phyloP scores from a whole-genome alignment of 306 rosid genomes.

The Spatholobus suberectus region DNA sequence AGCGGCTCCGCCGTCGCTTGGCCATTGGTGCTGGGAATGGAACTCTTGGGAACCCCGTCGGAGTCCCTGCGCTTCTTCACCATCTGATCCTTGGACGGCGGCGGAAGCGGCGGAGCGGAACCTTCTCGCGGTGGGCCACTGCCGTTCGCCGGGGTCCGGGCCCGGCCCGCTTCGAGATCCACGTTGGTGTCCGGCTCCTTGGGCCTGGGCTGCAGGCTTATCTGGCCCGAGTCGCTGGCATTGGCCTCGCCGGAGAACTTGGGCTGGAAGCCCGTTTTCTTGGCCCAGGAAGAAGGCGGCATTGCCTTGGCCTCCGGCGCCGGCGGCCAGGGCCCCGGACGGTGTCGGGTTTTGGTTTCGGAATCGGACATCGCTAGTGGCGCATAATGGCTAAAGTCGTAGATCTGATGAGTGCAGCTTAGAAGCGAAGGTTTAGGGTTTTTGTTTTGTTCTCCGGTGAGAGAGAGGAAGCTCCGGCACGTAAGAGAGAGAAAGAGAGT shows the following conservation, averaged over 20 bases:
- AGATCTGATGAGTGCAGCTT: constrained; percentile 59
- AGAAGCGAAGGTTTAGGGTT: constrained; percentile 44
- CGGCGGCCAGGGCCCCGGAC: constrained; percentile 93
- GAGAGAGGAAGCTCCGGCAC: constrained; percentile 46
- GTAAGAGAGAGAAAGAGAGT: constrained; percentile 2
- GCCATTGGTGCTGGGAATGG: constrained; percentile 42
- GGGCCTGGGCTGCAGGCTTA: constrained; percentile 51
- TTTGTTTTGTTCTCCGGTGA: neutral
- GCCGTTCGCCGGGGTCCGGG: constrained; percentile 46
- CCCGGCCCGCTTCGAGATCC: constrained; percentile 78
- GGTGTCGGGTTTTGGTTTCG: constrained; percentile 68
- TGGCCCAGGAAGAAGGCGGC: constrained; percentile 97
- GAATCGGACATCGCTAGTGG: constrained; percentile 65
- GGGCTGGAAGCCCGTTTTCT: constrained; percentile 85
- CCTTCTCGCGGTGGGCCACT: constrained; percentile 44
- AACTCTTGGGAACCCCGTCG: constrained; percentile 63
- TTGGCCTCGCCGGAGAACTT: constrained; percentile 95
- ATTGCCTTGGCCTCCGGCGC: constrained; percentile 52
- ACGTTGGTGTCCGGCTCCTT: constrained; percentile 46
- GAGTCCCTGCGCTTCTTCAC: constrained; percentile 78
- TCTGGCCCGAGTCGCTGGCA: constrained; percentile 73
- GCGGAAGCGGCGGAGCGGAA: constrained; percentile 45
- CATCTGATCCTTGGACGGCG: constrained; percentile 49
- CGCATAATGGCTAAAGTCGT: constrained; percentile 41
- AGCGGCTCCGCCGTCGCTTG: neutral